Evolutionary conservation across 108 stramenopile genomes (phyloP), one percentile per base, ranked within the genome.

Genomic region (Cyclostephanos invisitatus): DNA sequence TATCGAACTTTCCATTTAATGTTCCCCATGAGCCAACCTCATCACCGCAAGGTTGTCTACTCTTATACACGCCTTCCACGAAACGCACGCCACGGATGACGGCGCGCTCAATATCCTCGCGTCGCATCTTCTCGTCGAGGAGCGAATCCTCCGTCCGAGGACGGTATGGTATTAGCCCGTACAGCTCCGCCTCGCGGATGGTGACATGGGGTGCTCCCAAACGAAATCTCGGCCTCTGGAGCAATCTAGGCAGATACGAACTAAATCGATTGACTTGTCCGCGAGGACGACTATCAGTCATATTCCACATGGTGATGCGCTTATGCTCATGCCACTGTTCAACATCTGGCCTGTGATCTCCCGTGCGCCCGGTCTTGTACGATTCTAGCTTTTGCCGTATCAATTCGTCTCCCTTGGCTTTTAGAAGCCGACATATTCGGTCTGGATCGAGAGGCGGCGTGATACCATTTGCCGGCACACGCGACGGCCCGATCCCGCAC

Each of bases 91-190:
- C 90, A 32, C 77, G 83, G 47, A 87, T 72, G 5, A 78, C 50
- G 15, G 86, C 88, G 7, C 85, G 73, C 49, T 86, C 68, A 5
- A 73, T 72, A 47, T 59, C 83, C 11, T 64, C 44, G 10, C 28
- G 24, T 15, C 58, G 42, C 40, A 70, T 84, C 20, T 75, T 58
- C 9, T 79, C 67, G 8, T 54, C 53, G 53, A 24, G 6, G 53
- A 27, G 11, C 0, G 36, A 37, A 61, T 61, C 60, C 20, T 38
- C 18, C 22, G 17, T 21, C 17, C 9, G 60, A 37, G 4, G 46
- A 44, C 62, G 11, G 64, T 87, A 91, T 20, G 90, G 86, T 9
- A 91, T 17, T 0, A 91, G 66, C 10, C 90, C 87, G 67, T 91
- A 87, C 59, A 91, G 65, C 67, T 91, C 75, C 21, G 90, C 90